Evolutionary conservation across 2,329 filamentous ascomycete genomes (phyloP).

Genomic region (Stagonosporopsis tanaceti): DNA sequence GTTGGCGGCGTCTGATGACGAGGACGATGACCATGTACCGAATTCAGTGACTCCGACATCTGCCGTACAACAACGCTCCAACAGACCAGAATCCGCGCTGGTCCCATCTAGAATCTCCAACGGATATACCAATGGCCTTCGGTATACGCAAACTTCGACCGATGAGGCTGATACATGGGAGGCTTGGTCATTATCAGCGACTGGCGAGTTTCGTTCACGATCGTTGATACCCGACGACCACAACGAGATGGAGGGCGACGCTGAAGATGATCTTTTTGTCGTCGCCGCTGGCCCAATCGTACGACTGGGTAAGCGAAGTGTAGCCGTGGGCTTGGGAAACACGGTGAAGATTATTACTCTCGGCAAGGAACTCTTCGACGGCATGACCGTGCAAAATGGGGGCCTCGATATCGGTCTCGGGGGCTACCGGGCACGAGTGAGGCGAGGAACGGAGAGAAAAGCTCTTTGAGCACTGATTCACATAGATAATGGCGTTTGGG

Average conservation of each 20-base stretch:
- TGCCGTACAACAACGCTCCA: constrained; percentile 41
- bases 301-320: constrained; percentile 68
- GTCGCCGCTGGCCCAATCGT: constrained; percentile 71
- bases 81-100: constrained; percentile 16
- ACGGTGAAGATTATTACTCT: constrained; percentile 74
- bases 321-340: constrained; percentile 77
- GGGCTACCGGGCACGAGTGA: constrained; percentile 10
- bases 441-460: constrained; percentile 11
- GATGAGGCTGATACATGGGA: constrained; percentile 58
- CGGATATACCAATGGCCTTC: constrained; percentile 16
- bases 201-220: constrained; percentile 55
- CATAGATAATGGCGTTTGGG: constrained; percentile 9
- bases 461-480: constrained; percentile 1
- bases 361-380: constrained; percentile 70
- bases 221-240: constrained; percentile 42
- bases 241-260: constrained; percentile 21
- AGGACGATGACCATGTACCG: constrained; percentile 25
- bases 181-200: constrained; percentile 60
- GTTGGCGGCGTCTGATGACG: constrained; percentile 38
- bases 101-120: constrained; percentile 10
- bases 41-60: constrained; percentile 28
- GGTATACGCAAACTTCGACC: constrained; percentile 3
- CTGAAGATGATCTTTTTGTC: constrained; percentile 66
- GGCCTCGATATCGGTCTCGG: constrained; percentile 7
- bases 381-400: constrained; percentile 16